Base-by-base conservation (phyloP, 345 rosid genomes). In the Salix purpurea region DNA sequence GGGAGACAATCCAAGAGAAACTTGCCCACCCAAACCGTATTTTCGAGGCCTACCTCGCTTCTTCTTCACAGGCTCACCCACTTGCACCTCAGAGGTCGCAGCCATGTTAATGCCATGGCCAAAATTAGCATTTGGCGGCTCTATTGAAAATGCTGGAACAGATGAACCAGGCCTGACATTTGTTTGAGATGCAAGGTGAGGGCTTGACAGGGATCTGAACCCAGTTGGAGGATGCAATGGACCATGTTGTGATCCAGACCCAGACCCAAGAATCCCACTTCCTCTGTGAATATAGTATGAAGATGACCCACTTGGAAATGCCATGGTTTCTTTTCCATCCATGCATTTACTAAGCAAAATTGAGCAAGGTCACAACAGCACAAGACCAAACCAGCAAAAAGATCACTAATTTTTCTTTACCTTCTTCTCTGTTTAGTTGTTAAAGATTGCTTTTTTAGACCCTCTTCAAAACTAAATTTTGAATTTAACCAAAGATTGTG, bases 31-130 rank as follows among this genome's bases (percentile, higher is more conserved):
- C 67, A 90, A 89, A 40, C 87, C 94, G 81, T 96, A 96, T 80
- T 94, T 94, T 75, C 99, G 84, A 50, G 99, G 99, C 82, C 99
- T 84, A 67, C 99, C 99, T 78, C 99, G 85, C 88, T 96, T 96
- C 92, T 92, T 96, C 89, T 92, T 94, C 77, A 84, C 91, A 2
- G 90, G 88, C 76, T 87, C 93, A 80, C 81, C 62, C 23, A 79
- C 62, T 34, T 82, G 76, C 82, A 84, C 80, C 14, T 85, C 85
- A 6, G 94, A 78, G 77, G 91, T 68, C 77, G 82, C 81, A 69
- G 85, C 85, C 83, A 87, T 85, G 80, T 86, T 86, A 78, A 87
- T 85, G 73, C 85, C 88, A 46, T 89, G 98, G 69, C 85, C 84
- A 61, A 88, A 89, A 83, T 80, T 87, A 50, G 82, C 75, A 80